Evolutionary conservation across 805 yeast genomes (phyloP), one percentile per base, ranked within the genome.

Genomic region (Wickerhamomyces strasburgensis): DNA sequence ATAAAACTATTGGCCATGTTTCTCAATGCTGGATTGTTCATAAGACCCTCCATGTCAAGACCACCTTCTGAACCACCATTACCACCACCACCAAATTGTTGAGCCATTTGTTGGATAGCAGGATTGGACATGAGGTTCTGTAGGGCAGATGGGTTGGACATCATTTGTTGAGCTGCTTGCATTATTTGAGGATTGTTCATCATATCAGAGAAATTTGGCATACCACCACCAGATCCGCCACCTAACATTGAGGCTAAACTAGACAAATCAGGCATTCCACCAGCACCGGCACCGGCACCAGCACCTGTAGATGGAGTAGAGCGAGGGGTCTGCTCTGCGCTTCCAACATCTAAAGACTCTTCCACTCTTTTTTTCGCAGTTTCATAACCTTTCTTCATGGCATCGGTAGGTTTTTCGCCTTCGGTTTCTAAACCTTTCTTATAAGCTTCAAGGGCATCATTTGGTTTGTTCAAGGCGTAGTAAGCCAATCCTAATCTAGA

Each of bases 401-500:
- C 89, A 28, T 84, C 95, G 6, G 89, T 76, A 32, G 90, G 87
- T 18, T 67, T 64, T 31, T 78, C 84, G 30, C 97, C 96, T 65
- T 93, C 98, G 39, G 78, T 76, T 40, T 84, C 88, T 48, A 93
- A 62, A 27, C 96, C 98, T 47, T 71, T 72, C 62, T 84, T 80
- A 65, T 93, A 93, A 19, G 98, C 97, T 33, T 87, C 83, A 68
- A 88, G 69, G 10, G 98, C 76, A 35, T 83, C 95, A 62, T 84
- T 79, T 41, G 90, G 80, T 57, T 89, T 90, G n/a, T 95, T 95
- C 42, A 84, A 68, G n/a, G 96, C 95, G 61, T 82, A 90, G 57
- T 82, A 78, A 5, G 98, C 98, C 51, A 89, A 77, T 3, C 98
- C 98, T 49, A 93, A 70, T 62, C 98, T 81, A 5, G 96, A 85